Evolutionary conservation across 2,329 filamentous ascomycete genomes (phyloP), one percentile per base, ranked within the genome.

Genomic region (Exophiala sp.): DNA sequence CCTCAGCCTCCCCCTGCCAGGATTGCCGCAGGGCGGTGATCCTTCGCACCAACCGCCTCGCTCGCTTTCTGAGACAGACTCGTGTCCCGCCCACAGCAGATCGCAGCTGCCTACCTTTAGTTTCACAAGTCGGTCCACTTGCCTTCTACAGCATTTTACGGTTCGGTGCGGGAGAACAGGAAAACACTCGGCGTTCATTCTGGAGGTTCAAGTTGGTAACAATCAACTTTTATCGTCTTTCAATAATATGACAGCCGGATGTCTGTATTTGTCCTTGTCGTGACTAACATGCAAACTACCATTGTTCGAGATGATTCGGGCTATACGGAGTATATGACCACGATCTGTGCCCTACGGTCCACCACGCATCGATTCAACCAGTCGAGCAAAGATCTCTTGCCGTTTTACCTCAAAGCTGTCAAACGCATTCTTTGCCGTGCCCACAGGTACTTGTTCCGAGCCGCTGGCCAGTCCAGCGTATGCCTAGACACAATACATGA

Each of bases 361-460:
- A n/a, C n/a, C n/a, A n/a, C n/a, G n/a, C n/a, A n/a, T n/a, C n/a
- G n/a, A n/a, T 22, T 51, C 32, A 14, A 56, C 16, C 43, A 55
- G 35, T 5, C 49, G 21, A 10, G 42, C 30, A 48, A 57, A 59
- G 21, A 51, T 34, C 57, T 71, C 66, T 64, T 78, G 74, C 32
- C 75, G 65, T 54, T 71, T 68, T 16, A 66, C 56, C 62, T 79
- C 77, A 56, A 76, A 77, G 1, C 63, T 63, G 30, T 74, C 64
- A 45, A 72, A 74, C 0, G 64, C 59, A 9, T 62, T 60, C 51
- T 66, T 66, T 2, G 70, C 66, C 43, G 67, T 68, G 2, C 75
- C 73, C 10, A 80, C 71, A 0, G 71, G 66, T 48, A 80, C 72
- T 61, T 79, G 73, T 43, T 79, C 75, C 39, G 76, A 69, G 2